These are phyloP conservation scores for Nannochloris sp. DNA, from an alignment of 139 green algal species.

Conservation along the genomic window DNA sequence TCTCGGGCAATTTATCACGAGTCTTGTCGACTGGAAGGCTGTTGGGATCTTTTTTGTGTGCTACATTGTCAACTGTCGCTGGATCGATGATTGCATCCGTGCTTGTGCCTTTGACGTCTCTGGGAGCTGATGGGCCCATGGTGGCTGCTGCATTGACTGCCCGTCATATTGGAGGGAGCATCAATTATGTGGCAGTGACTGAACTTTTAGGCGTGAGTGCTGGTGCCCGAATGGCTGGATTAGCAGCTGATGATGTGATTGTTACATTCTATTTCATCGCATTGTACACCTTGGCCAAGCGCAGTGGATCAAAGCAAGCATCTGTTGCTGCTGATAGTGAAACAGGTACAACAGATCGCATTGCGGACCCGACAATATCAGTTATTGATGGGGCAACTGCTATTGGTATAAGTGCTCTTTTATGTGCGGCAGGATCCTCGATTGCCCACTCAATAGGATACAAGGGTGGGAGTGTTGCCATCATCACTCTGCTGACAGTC, in stretches of 20 bases:
- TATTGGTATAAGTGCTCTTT: constrained; percentile 17
- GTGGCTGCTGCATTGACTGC: constrained; percentile 72
- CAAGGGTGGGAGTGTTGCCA: constrained; percentile 43
- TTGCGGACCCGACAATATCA: neutral
- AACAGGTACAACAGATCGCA: neutral
- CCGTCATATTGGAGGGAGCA: constrained; percentile 79
- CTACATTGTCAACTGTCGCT: constrained; percentile 47
- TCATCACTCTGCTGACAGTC: constrained; percentile 65
- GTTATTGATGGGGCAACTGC: constrained; percentile 18
- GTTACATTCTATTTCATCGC: constrained; percentile 74
- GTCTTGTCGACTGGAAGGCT: constrained; percentile 73
- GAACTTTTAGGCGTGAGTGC: constrained; percentile 47
- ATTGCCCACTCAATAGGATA: constrained; percentile 17
- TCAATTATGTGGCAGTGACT: constrained; percentile 87
- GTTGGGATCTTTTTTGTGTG: constrained; percentile 63
- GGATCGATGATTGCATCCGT: constrained; percentile 53
- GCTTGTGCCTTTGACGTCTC: constrained; percentile 48
- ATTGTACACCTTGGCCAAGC: constrained; percentile 58
- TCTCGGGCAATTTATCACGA: constrained; percentile 63
- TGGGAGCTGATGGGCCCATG: constrained; percentile 68
- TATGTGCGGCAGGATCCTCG: constrained; percentile 21
- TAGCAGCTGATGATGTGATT: constrained; percentile 90
- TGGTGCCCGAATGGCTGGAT: constrained; percentile 48
- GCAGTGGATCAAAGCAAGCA: neutral
- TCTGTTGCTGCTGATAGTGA: neutral